Evolutionary conservation across 2,329 filamentous ascomycete genomes (phyloP), one percentile per base, ranked within the genome.

Genomic region (Aspergillaceae sp.): DNA sequence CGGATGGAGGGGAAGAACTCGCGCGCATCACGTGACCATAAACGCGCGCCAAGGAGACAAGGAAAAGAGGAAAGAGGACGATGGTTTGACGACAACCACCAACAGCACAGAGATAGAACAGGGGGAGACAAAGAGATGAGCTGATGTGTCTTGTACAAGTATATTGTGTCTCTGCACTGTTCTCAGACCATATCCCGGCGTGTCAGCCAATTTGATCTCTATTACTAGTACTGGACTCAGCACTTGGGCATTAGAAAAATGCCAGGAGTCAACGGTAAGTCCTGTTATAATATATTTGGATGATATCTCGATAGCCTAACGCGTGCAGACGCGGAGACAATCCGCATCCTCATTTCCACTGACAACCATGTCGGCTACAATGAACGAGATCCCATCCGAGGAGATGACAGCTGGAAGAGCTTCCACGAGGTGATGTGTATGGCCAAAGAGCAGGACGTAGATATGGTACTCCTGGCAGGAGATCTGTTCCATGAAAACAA

Each of bases 401-500:
- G 90, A 54, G 87, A 97, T 64, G 92, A 98, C 66, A 96, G 89
- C 69, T 97, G 91, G 90, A 85, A 83, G 63, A 88, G 85, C 3
- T 98, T 98, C 70, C 86, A 98, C 64, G 92, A 98, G 68, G 82
- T 96, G 51, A 88, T 98, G 85, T 84, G 82, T 53, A 71, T 97
- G 37, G 92, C 91, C 19, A 87, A 84, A 60, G 81, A 83, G 32
- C 77, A 84, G 62, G 92, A 98, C 71, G 92, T 98, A 54, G 92
- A 98, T 67, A 97, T 98, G 92, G 86, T 98, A 0, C 76, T 98
- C 2, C 81, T 98, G 4, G 91, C 85, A 2, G 92, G 92, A 41
- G 92, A 98, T 63, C 78, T 98, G 1, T 98, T 98, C 63, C 94
- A 98, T 64, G 91, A 98, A 57, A 98, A 98, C 67, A 95, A 95